A percentile compares a stretch with the other conserved stretches of the same genome.
These are phyloP conservation scores for Rhinocladiella similis DNA, from an alignment of 2,329 filamentous ascomycete species.

Conservation along the genomic window DNA sequence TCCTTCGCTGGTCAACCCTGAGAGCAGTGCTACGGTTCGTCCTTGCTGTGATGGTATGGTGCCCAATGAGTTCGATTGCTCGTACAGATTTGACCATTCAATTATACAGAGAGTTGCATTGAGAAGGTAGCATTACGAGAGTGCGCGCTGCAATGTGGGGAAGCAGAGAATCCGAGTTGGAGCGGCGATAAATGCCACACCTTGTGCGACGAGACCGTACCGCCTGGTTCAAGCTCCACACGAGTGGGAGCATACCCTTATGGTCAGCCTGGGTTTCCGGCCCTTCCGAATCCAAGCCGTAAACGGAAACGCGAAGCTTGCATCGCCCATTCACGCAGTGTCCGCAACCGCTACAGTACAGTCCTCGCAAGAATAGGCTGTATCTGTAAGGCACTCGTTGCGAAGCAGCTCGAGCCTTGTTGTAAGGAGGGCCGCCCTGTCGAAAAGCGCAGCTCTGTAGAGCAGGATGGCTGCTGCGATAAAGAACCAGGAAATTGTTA, in stretches of 20 bases:
- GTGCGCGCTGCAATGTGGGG: slow-evolving; percentile 4
- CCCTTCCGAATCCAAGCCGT: slow-evolving; percentile 2
- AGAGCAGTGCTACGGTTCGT: too few relatives aligned
- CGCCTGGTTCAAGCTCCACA: slow-evolving; percentile 1
- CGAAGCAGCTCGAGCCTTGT: slow-evolving; percentile 3
- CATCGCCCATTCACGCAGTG: slow-evolving; percentile 6
- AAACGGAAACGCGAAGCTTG: slow-evolving; percentile 4
- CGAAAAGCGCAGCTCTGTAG: slow-evolving; percentile 4
- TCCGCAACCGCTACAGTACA: slow-evolving; percentile 1
- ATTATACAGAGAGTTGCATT: slow-evolving; percentile 9
- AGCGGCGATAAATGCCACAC: slow-evolving; percentile 3
- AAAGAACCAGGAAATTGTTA: slow-evolving; percentile 7
- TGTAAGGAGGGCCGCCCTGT: slow-evolving; percentile 4
- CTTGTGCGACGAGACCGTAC: not conserved
- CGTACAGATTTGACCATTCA: too few relatives aligned
- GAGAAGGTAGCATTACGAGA: slow-evolving; percentile 3
- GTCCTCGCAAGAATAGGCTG: slow-evolving; percentile 3
- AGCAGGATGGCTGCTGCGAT: too few relatives aligned
- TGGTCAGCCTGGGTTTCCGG: slow-evolving; percentile 2
- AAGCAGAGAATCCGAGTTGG: slow-evolving; percentile 2
- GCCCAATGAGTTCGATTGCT: too few relatives aligned
- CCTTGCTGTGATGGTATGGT: too few relatives aligned
- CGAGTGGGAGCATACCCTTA: slow-evolving; percentile 6
- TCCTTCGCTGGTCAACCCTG: too few relatives aligned
- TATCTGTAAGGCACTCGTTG: slow-evolving; percentile 5